Conservation (phyloP, 2,329 filamentous ascomycete species). For the Fusarium sublunatum region DNA sequence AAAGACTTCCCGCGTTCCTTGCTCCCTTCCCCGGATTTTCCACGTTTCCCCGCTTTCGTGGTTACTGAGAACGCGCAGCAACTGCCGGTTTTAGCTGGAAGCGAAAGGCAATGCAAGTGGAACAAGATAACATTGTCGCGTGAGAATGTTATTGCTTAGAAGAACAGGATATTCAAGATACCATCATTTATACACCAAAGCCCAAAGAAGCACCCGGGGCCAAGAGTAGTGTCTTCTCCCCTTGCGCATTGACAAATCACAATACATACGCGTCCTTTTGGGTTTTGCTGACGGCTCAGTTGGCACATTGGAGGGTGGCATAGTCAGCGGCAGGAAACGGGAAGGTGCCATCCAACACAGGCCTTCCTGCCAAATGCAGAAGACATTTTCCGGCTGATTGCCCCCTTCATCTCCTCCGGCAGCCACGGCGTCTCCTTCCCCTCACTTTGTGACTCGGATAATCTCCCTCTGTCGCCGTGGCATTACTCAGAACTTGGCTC, state of each 20-base stretch:
- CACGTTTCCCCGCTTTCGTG: slow-evolving; percentile 32
- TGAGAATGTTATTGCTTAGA: neutral
- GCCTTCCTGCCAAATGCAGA: slow-evolving; percentile 39
- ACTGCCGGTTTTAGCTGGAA: slow-evolving; percentile 34
- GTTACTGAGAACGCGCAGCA: slow-evolving; percentile 15
- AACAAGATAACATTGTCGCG: slow-evolving; percentile 18
- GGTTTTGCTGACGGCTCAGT: slow-evolving; percentile 34
- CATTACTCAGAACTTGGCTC: slow-evolving; percentile 36
- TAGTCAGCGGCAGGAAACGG: slow-evolving; percentile 34
- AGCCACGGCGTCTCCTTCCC: slow-evolving; percentile 41
- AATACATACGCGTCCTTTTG: slow-evolving; percentile 25
- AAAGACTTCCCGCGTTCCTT: slow-evolving; percentile 38
- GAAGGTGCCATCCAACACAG: slow-evolving; percentile 39
- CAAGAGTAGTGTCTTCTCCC: slow-evolving; percentile 22
- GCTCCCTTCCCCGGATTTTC: slow-evolving; percentile 46
- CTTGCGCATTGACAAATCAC: slow-evolving; percentile 39
- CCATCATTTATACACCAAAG: neutral
- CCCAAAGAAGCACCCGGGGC: slow-evolving; percentile 2
- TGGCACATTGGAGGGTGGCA: slow-evolving; percentile 26
- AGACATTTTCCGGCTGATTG: slow-evolving; percentile 34
- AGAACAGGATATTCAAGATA: neutral
- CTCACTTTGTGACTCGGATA: slow-evolving; percentile 39
- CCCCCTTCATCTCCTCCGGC: slow-evolving; percentile 36
- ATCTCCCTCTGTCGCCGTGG: slow-evolving; percentile 26
- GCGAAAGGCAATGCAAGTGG: neutral